Conservation (phyloP, 495 filamentous ascomycete species). For the Pyrenula massariospora region DNA sequence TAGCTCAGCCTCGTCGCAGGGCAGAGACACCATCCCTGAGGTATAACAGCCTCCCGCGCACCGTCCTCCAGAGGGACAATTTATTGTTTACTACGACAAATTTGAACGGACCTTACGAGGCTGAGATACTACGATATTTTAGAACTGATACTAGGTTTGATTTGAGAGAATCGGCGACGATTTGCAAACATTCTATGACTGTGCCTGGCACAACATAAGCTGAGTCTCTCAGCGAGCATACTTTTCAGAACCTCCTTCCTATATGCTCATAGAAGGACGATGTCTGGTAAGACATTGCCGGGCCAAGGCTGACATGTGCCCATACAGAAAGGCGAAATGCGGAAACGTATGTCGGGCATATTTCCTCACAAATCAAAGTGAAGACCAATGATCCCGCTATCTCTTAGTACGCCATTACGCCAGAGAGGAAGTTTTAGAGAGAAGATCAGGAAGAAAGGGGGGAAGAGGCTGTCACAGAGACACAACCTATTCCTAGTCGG, state of each 20-base stretch:
- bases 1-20: no score
- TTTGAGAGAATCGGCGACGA: neutral
- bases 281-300: neutral
- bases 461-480: no score
- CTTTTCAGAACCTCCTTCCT: neutral
- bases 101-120: no score
- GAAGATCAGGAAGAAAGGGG: neutral
- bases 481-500: no score
- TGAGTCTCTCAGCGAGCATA: neutral
- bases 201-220: neutral
- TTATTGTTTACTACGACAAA: no score
- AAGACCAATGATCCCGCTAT: neutral
- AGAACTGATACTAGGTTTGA: no score
- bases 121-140: no score
- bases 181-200: neutral
- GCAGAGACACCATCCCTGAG: no score
- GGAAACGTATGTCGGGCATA: slow-evolving; percentile 8
- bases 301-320: neutral
- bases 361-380: neutral
- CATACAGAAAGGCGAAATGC: slow-evolving; percentile 7
- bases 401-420: neutral
- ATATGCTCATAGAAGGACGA: neutral
- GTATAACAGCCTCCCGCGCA: no score
- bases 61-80: no score
- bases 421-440: neutral